Evolutionary conservation across 805 yeast genomes (phyloP), one percentile per base, ranked within the genome.

Genomic region (Ogataea trehalophila): DNA sequence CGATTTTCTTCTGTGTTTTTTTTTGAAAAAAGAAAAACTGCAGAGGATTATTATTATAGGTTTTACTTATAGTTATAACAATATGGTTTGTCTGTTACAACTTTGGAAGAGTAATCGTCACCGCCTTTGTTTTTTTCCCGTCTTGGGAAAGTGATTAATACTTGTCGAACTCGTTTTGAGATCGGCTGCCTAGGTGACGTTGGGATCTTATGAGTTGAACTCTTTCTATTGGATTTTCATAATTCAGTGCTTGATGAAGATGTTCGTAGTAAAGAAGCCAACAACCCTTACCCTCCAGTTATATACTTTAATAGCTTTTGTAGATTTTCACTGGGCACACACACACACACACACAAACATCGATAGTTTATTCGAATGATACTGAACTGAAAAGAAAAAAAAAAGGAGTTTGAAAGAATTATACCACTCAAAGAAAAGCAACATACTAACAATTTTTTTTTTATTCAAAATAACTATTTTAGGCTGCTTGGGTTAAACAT

Each of bases 401-500:
- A 14, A 37, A 20, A 17, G 5, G 5, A 17, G 2, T 17, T 16
- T n/a, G 17, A 35, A 11, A 6, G 13, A 16, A 9, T 35, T 20
- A 17, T 45, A 9, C 36, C 45, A 41, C 41, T 9, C 23, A 37
- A 43, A 17, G 31, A 33, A 15, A 14, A 23, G 13, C 15, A 18
- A 26, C 13, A 20, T 26, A 23, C 14, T 39, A 50, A 46, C 54
- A 54, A 49, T 52, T 60, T 45, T 44, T 44, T 8, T 15, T 23
- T 4, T 39, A 6, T 4, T 37, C 9, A 37, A 37, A 18, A 35
- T 20, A 36, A 43, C 45, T 26, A 26, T 26, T 50, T 43, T 67
- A 91, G 97, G 97, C 98, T 67, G 97, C 98, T 39, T 92, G 99
- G 99, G 97, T 94, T 40, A 94, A 92, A 68, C 92, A 86, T 67